Evolutionary conservation across 192 early-diverging fungal species (phyloP), one percentile per base, ranked within the genome.

Genomic region (Jimgerdemannia lactiflua): DNA sequence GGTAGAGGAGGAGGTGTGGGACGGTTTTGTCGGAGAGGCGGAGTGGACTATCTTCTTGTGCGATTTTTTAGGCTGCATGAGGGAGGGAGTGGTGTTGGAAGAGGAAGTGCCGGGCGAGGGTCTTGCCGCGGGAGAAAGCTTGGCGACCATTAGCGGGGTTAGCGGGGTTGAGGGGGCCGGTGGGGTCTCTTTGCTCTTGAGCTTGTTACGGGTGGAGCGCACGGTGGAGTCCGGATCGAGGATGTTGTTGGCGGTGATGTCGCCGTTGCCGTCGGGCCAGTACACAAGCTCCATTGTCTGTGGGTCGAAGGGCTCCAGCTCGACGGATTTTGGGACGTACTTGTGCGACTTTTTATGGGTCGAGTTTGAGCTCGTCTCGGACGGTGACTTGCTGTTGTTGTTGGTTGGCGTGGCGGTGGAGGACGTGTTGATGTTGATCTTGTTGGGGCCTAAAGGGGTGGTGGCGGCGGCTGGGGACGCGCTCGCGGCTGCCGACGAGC

Each of bases 231-330:
- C 70, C 9, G 77, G 71, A 65, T 74, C 49, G 41, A 82, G 43
- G 65, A 82, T 82, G 42, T 82, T 82, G 59, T 78, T 74, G 11
- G 72, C 44, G 9, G 67, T 76, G 44, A 82, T 40, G 65, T 82
- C 77, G 70, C 81, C 81, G 67, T 82, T 78, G 18, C 76, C 76
- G 64, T 82, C 81, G 49, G 49, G 49, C 49, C 49, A 59, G 49
- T 59, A 59, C 6, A 59, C 14, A 14, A 59, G 49, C 14, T 59
- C 49, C 14, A 59, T 6, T 6, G 49, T 14, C 8, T 59, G 8
- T 0, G 49, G 14, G 49, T 59, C 49, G 49, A 59, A 59, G 49
- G 49, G 49, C 49, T 59, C 49, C 8, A 59, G 49, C 14, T 59
- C 49, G 14, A 59, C 14, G 49, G 49, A 59, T 59, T 59, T 59